phyloP scores from a whole-genome alignment of 257 asterid genomes.

The Echium plantagineum region DNA sequence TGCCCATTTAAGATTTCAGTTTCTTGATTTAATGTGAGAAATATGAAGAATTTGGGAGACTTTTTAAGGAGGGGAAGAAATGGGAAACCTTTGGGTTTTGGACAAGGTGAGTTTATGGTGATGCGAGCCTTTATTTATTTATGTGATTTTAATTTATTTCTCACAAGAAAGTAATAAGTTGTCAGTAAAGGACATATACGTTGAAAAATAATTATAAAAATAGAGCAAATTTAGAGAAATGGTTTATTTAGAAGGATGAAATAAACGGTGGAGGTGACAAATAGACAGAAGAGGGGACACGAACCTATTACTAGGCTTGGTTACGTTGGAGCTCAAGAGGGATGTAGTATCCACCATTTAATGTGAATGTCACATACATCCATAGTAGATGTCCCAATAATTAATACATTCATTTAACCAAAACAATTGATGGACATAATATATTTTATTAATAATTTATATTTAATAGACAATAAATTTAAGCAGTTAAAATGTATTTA shows the following conservation, averaged over 20 bases:
- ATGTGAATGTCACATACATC: background rate
- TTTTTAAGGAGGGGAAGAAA: background rate
- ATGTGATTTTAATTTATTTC: background rate
- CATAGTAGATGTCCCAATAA: too few relatives aligned
- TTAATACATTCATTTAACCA: too few relatives aligned
- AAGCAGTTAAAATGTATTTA: too few relatives aligned
- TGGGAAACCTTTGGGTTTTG: background rate
- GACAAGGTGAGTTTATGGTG: background rate
- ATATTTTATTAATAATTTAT: too few relatives aligned
- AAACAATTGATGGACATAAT: too few relatives aligned
- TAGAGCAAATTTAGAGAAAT: background rate
- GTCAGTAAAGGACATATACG: background rate
- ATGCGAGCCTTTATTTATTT: background rate
- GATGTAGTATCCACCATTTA: constrained; percentile 1
- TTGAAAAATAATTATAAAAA: background rate
- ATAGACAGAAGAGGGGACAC: background rate
- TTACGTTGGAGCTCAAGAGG: background rate
- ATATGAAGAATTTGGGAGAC: background rate
- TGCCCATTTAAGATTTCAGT: background rate
- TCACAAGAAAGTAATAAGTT: background rate
- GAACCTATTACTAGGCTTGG: background rate
- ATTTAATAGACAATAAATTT: too few relatives aligned
- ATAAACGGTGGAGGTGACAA: background rate
- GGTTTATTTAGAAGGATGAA: background rate
- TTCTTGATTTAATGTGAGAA: background rate